A percentile compares a stretch with the other conserved stretches of the same genome.
Evolutionary conservation across 2,329 filamentous ascomycete species (phyloP).

Genomic region (Sclerotinia borealis): DNA sequence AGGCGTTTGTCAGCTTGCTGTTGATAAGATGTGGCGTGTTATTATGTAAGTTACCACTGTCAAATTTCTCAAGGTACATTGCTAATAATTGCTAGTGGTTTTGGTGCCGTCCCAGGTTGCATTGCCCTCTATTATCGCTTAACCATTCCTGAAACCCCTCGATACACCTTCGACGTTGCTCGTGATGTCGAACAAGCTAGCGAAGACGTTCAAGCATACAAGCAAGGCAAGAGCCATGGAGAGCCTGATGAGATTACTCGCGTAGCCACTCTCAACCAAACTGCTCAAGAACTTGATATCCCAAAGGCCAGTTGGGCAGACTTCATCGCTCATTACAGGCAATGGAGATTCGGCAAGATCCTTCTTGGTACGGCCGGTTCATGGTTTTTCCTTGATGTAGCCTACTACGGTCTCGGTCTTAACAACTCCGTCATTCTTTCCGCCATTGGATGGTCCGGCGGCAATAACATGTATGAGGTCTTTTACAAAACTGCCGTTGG

Average conservation of each 20-base stretch:
- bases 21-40: slow-evolving; percentile 83
- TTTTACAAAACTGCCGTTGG: slow-evolving; percentile 70
- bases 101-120: slow-evolving; percentile 73
- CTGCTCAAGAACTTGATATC: slow-evolving; percentile 41
- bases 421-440: slow-evolving; percentile 69
- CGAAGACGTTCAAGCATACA: slow-evolving; percentile 69
- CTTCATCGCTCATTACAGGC: slow-evolving; percentile 64
- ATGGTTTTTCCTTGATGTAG: slow-evolving; percentile 69
- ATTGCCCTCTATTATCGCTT: slow-evolving; percentile 78
- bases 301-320: slow-evolving; percentile 68
- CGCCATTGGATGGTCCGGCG: slow-evolving; percentile 65
- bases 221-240: slow-evolving; percentile 56
- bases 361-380: slow-evolving; percentile 73
- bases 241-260: slow-evolving; percentile 37
- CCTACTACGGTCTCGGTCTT: slow-evolving; percentile 56
- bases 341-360: slow-evolving; percentile 66
- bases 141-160: slow-evolving; percentile 81
- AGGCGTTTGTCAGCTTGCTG: slow-evolving; percentile 58
- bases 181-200: slow-evolving; percentile 69
- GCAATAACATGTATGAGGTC: slow-evolving; percentile 58
- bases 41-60: slow-evolving; percentile 44
- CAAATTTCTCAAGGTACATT: not conserved
- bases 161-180: slow-evolving; percentile 79
- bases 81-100: slow-evolving; percentile 40
- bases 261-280: slow-evolving; percentile 47